Percentiles rank a stretch among this genome's conserved stretches.
Conservation (phyloP, 495 filamentous ascomycete species). For the Aspergillus conjunctus region DNA sequence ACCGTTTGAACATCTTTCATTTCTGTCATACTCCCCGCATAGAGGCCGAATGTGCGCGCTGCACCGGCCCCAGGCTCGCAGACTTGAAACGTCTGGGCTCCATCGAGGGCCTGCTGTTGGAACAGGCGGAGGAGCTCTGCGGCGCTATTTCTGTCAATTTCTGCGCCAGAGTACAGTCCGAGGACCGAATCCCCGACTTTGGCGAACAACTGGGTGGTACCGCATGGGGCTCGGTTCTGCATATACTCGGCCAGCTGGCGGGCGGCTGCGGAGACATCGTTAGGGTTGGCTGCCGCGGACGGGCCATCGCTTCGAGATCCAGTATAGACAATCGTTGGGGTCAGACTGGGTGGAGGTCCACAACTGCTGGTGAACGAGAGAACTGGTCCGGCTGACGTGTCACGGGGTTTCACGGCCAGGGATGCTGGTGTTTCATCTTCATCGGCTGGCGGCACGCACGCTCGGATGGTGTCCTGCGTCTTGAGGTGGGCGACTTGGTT, state of each 20-base stretch:
- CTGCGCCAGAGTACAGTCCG: slow-evolving; percentile 1
- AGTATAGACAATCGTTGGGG: neutral
- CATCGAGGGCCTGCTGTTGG: neutral
- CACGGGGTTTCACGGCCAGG: neutral
- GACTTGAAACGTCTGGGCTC: neutral
- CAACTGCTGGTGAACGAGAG: neutral
- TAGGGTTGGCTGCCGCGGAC: neutral
- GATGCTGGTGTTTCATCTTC: slow-evolving; percentile 1
- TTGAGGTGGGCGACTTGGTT: neutral
- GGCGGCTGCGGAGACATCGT: slow-evolving; percentile 1
- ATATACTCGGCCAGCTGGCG: neutral
- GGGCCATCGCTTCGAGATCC: neutral
- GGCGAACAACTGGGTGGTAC: neutral
- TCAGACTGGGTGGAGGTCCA: neutral
- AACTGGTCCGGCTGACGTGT: neutral
- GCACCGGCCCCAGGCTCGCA: neutral
- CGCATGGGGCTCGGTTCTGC: neutral
- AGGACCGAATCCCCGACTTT: slow-evolving; percentile 1
- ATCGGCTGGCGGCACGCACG: neutral
- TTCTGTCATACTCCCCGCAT: neutral
- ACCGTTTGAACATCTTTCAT: neutral
- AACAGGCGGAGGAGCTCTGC: neutral
- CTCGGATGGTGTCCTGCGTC: neutral
- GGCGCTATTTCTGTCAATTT: neutral
- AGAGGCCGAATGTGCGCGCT: neutral